These are phyloP conservation scores for Saturnispora diversa DNA, from an alignment of 805 yeast species.

Conservation along the genomic window DNA sequence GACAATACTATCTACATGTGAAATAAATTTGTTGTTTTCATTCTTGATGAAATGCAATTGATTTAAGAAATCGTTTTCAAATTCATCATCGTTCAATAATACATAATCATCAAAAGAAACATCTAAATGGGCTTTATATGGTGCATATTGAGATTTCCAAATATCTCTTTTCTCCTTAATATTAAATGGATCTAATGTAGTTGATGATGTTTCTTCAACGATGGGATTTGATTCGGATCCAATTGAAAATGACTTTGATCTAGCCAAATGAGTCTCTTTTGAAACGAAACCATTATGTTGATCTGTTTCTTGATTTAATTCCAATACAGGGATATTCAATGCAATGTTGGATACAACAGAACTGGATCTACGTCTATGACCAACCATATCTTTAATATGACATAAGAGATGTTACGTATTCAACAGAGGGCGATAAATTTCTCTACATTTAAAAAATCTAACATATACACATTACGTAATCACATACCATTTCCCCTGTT, in stretches of 20 bases:
- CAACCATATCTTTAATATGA: no score
- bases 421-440: no score
- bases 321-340: constrained; percentile 36
- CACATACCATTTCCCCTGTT: not conserved
- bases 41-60: constrained; percentile 22
- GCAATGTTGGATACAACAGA: constrained; percentile 62
- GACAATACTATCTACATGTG: constrained; percentile 39
- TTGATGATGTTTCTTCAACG: not conserved
- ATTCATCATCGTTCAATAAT: constrained; percentile 32
- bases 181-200: constrained; percentile 31
- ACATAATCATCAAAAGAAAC: constrained; percentile 35
- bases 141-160: constrained; percentile 20
- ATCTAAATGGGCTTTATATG: constrained; percentile 20
- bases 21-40: constrained; percentile 33
- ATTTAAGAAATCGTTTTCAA: constrained; percentile 33
- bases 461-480: not conserved
- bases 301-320: constrained; percentile 1
- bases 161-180: constrained; percentile 29
- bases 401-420: no score
- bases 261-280: not conserved
- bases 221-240: not conserved
- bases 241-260: constrained; percentile 15
- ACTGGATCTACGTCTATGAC: constrained; percentile 39
- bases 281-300: not conserved
- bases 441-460: no score